phyloP scores from a whole-genome alignment of 75 land plant genomes.

The Azolla pinnata region DNA sequence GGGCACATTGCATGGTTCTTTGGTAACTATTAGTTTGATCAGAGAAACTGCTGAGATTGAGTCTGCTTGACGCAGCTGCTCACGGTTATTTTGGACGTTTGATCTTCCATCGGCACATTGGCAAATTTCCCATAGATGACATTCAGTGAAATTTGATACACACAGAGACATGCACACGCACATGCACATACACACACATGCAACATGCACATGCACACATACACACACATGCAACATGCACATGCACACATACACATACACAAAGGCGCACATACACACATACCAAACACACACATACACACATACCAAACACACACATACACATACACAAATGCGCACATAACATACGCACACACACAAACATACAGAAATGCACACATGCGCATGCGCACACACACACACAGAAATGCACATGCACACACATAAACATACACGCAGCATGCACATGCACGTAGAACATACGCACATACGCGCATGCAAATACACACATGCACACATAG shows the following conservation, averaged over 20 bases:
- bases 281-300: not conserved
- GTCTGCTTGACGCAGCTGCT: not conserved
- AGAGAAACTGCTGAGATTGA: not conserved
- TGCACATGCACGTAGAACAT: not conserved
- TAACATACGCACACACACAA: no score
- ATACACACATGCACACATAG: not conserved
- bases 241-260: not conserved
- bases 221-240: constrained; percentile 1
- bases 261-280: not conserved
- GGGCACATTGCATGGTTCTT: no score
- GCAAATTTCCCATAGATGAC: not conserved
- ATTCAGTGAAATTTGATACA: not conserved
- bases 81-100: no score
- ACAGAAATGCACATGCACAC: not conserved
- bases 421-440: constrained; percentile 1
- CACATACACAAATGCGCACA: not conserved
- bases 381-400: not conserved
- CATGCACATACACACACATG: not conserved
- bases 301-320: not conserved
- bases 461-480: not conserved
- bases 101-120: not conserved
- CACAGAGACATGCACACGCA: not conserved
- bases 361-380: not conserved
- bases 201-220: not conserved
- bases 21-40: no score